Evolutionary conservation across 345 rosid genomes (phyloP).

Genomic region (Arabidopsis thaliana): TAIR10.1 NC_003075.7:10955501-10956000

Average conservation of each 20-base stretch:
- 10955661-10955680: slow-evolving; percentile 4
- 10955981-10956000: slow-evolving; percentile 15
- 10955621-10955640: slow-evolving; percentile 20
- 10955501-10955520: slow-evolving; percentile 45
- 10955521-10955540: slow-evolving; percentile 2
- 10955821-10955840: slow-evolving; percentile 38
- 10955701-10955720: slow-evolving; percentile 19
- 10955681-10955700: background rate
- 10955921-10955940: background rate
- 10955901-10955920: background rate
- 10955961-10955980: slow-evolving; percentile 22
- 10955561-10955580: background rate
- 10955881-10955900: slow-evolving; percentile 1
- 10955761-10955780: slow-evolving; percentile 24
- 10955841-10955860: slow-evolving; percentile 16
- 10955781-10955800: slow-evolving; percentile 29
- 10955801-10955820: slow-evolving; percentile 49
- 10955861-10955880: background rate
- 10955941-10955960: slow-evolving; percentile 42
- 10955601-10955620: slow-evolving; percentile 9
- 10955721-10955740: slow-evolving; percentile 11
- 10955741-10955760: slow-evolving; percentile 36
- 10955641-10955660: slow-evolving; percentile 20
- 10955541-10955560: background rate
- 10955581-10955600: background rate